Evolutionary conservation across 192 early-diverging fungal genomes (phyloP).

Genomic region (Lunasporangiospora selenospora): DNA sequence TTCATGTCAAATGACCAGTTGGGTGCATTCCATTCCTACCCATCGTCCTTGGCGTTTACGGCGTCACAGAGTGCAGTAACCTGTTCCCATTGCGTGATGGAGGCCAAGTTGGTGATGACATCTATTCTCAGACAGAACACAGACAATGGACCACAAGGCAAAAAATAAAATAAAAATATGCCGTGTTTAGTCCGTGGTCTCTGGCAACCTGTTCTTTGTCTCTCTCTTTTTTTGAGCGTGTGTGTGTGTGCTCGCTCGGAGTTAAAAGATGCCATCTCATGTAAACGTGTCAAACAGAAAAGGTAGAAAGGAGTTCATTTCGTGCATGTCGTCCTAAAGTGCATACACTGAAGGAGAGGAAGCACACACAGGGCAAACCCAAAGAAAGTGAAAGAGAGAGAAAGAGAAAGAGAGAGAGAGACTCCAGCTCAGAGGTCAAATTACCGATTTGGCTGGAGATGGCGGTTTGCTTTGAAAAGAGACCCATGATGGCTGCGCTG

Average conservation of each 20-base stretch:
- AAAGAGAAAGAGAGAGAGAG: background rate
- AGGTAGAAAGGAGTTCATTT: no score
- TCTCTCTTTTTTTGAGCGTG: no score
- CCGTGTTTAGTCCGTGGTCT: no score
- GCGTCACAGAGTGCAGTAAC: slow-evolving; percentile 26
- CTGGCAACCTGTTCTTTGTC: no score
- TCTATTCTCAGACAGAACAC: slow-evolving; percentile 7
- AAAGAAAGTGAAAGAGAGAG: background rate
- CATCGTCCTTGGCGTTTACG: slow-evolving; percentile 42
- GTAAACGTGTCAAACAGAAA: no score
- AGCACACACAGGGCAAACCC: background rate
- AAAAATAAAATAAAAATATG: background rate
- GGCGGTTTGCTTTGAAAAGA: slow-evolving; percentile 39
- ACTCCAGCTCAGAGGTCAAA: no score
- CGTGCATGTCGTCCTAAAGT: no score
- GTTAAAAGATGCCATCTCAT: no score
- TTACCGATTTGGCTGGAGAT: slow-evolving; percentile 45
- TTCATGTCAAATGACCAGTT: no score
- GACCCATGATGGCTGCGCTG: slow-evolving; percentile 33
- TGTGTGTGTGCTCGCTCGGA: no score
- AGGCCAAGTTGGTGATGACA: slow-evolving; percentile 16
- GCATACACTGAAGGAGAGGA: slow-evolving; percentile 6
- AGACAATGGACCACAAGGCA: background rate
- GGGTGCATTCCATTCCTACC: no score
- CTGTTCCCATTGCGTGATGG: slow-evolving; percentile 36